Base-by-base conservation (phyloP, 768 basidiomycete genomes). In the Lentinus tigrinus region DNA sequence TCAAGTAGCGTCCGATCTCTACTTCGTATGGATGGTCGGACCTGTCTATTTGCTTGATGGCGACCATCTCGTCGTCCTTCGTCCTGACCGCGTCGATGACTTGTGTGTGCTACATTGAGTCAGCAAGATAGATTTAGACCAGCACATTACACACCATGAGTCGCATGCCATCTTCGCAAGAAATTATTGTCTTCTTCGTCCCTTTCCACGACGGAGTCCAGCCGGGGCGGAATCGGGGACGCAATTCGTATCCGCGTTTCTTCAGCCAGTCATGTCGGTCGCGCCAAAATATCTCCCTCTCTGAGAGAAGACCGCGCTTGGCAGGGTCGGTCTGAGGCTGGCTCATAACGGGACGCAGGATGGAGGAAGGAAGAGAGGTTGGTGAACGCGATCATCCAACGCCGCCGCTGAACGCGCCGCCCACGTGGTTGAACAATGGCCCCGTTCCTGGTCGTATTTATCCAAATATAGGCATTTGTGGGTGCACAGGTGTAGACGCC, bases 11-110 rank as follows among this genome's bases (percentile, higher is more conserved):
- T 0, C 19, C 49, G 3, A 64, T 58, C 3, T 56, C 46, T 3
- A 56, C 54, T 42, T 64, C 63, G 13, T 28, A 5, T 3, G 49
- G 49, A 27, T 56, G 54, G 14, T 24, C 21, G 1, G 43, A 13
- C 24, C n/a, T 34, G 34, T 9, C 17, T 16, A 26, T 13, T 24
- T 27, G 47, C 44, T 56, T 64, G 38, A 42, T 43, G 16, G 26
- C 34, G 4, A 50, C 61, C 54, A 50, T 24, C 14, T 7, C 23
- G 0, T 60, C 65, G 39, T 68, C 67, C 0, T 62, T 56, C n/a
- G 56, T 44, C 4, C 67, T 52, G 13, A 57, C 63, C 14, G 67
- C 67, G 42, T 70, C 69, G 1, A 67, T 23, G 14, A 23, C 62
- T 39, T 42, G 56, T 16, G 3, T 26, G 34, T 14, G 54, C 11